phyloP scores from a whole-genome alignment of 2,329 filamentous ascomycete species.

The Cadophora sp. region DNA sequence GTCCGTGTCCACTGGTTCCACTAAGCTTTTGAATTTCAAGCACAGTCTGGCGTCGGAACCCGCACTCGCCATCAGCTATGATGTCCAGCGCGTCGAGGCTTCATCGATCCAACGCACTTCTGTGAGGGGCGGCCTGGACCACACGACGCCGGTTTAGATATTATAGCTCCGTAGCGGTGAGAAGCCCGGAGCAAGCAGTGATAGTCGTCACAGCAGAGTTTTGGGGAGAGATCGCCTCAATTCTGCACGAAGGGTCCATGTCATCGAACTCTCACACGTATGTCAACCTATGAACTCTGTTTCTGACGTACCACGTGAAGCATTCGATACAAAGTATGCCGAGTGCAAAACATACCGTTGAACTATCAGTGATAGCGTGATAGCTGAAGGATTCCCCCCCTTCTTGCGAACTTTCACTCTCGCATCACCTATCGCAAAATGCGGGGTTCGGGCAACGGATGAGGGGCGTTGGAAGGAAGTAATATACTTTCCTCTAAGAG shows the following conservation, averaged over 20 bases:
- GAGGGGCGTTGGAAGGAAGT: not conserved
- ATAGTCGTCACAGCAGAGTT: not conserved
- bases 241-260: conserved; percentile 3
- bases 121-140: not conserved
- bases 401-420: not conserved
- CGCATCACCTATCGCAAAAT: not conserved
- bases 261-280: not conserved
- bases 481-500: not conserved
- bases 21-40: not conserved
- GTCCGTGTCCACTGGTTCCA: not conserved
- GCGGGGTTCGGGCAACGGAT: not conserved
- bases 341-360: not conserved
- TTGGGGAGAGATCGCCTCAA: not conserved
- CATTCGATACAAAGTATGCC: not conserved
- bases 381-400: not conserved
- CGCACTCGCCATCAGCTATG: not conserved
- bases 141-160: not conserved
- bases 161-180: not conserved
- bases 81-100: not conserved
- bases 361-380: not conserved
- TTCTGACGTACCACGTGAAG: conserved; percentile 1
- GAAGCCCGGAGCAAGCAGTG: conserved; percentile 7
- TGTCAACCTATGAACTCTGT: not conserved
- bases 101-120: not conserved
- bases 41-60: not conserved